These are phyloP conservation scores for Terana coerulea DNA, from an alignment of 768 basidiomycete species.

Conservation along the genomic window DNA sequence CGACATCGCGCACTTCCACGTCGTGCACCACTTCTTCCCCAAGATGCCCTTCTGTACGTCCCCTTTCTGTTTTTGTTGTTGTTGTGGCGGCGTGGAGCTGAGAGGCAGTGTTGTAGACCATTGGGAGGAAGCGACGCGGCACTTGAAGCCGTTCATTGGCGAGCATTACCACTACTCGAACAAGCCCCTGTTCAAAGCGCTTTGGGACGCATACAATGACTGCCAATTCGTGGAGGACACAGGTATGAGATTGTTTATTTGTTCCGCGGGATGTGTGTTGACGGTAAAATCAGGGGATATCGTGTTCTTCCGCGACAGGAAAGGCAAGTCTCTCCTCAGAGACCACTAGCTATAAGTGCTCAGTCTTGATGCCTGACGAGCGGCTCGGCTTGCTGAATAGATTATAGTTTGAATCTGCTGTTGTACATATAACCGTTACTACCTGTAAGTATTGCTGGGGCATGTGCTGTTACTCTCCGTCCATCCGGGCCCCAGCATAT, in stretches of 20 bases:
- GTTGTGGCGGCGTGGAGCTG: neutral
- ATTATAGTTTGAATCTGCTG: too few species aligned
- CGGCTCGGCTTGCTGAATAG: too few species aligned
- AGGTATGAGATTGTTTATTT: neutral
- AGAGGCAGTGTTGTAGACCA: slow-evolving; percentile 17
- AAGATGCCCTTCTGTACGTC: neutral
- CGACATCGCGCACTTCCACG: slow-evolving; percentile 2
- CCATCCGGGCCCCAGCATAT: too few species aligned
- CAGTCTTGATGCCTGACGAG: too few species aligned
- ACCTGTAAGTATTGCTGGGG: too few species aligned
- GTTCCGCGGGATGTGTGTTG: too few species aligned
- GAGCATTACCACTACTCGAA: slow-evolving; percentile 25
- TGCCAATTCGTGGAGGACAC: neutral
- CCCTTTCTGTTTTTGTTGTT: neutral
- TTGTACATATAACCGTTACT: too few species aligned
- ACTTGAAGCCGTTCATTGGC: slow-evolving; percentile 26
- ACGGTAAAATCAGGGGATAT: too few species aligned
- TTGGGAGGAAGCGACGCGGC: slow-evolving; percentile 25
- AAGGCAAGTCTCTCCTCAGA: too few species aligned
- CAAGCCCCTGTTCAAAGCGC: slow-evolving; percentile 24
- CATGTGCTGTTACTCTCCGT: too few species aligned
- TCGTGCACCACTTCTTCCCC: slow-evolving; percentile 8
- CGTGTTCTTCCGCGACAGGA: too few species aligned
- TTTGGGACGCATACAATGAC: slow-evolving; percentile 20
- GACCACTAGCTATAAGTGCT: too few species aligned